A percentile compares a stretch with the other conserved stretches of the same genome.
phyloP scores from a whole-genome alignment of 805 yeast species.

The Kazachstania viticola region DNA sequence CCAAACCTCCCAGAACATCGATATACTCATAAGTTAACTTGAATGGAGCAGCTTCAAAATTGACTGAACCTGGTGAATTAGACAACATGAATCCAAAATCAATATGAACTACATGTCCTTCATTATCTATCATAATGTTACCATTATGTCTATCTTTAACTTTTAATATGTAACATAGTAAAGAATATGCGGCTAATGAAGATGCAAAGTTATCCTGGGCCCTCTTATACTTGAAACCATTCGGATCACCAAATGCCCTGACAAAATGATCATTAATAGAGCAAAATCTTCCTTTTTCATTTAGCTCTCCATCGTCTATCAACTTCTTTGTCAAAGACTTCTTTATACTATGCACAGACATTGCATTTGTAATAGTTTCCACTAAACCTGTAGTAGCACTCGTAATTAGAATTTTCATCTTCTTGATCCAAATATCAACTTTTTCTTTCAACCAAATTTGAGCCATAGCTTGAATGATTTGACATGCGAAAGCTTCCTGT shows the following conservation, averaged over 20 bases:
- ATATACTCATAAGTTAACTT: conserved; percentile 83
- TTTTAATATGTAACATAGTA: conserved; percentile 80
- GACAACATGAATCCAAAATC: conserved; percentile 91
- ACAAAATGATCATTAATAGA: conserved; percentile 69
- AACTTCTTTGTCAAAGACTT: conserved; percentile 77
- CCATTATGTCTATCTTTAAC: conserved; percentile 96
- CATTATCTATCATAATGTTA: conserved; percentile 90
- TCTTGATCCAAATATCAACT: conserved; percentile 80
- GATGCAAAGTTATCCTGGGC: conserved; percentile 81
- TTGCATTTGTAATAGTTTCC: conserved; percentile 90
- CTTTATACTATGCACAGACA: conserved; percentile 88
- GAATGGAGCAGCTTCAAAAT: conserved; percentile 96
- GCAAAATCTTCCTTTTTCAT: conserved; percentile 56
- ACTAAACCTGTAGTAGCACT: conserved; percentile 86
- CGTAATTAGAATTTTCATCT: conserved; percentile 86
- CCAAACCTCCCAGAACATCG: conserved; percentile 74
- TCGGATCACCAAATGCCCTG: conserved; percentile 59
- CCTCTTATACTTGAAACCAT: conserved; percentile 41
- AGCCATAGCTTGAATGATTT: conserved; percentile 77
- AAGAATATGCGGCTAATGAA: conserved; percentile 85
- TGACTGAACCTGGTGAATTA: conserved; percentile 93
- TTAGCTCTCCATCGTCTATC: conserved; percentile 46
- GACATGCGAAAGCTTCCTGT: conserved; percentile 97
- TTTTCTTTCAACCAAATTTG: conserved; percentile 65
- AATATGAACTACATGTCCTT: conserved; percentile 90